These are phyloP conservation scores for Lasiodiplodia sp. DNA, from an alignment of 2,329 filamentous ascomycete genomes.

Conservation along the genomic window DNA sequence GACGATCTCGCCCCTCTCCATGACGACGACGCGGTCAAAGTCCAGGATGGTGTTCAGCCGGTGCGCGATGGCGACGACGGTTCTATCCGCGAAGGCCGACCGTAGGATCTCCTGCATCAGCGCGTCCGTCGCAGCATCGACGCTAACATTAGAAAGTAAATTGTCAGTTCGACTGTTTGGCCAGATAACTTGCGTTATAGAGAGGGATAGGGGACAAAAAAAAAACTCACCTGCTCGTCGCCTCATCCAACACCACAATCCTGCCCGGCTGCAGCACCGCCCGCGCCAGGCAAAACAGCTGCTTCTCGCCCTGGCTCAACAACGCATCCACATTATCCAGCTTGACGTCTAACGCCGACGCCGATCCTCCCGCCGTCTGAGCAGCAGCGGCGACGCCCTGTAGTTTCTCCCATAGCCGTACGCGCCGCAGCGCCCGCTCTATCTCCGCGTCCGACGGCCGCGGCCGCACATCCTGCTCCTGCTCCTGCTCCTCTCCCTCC, in stretches of 20 bases:
- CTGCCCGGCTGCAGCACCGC: slow-evolving; percentile 57
- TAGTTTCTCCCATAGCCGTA: slow-evolving; percentile 35
- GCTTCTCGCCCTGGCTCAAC: slow-evolving; percentile 61
- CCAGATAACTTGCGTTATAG: neutral
- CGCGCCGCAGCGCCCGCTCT: slow-evolving; percentile 32
- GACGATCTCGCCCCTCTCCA: slow-evolving; percentile 58
- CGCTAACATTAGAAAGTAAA: slow-evolving; percentile 43
- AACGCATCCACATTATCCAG: slow-evolving; percentile 33
- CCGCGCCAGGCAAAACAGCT: slow-evolving; percentile 69
- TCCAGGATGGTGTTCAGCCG: slow-evolving; percentile 63
- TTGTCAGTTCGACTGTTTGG: neutral
- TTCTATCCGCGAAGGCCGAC: slow-evolving; percentile 61
- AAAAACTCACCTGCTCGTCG: slow-evolving; percentile 42
- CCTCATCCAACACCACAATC: slow-evolving; percentile 44
- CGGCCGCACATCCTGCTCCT: neutral
- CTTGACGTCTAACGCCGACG: slow-evolving; percentile 31
- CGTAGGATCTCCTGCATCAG: slow-evolving; percentile 65
- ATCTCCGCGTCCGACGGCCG: slow-evolving; percentile 32
- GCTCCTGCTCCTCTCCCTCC: neutral
- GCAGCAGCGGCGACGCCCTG: neutral
- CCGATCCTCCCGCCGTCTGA: neutral
- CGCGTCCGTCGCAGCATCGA: slow-evolving; percentile 65
- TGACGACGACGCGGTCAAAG: slow-evolving; percentile 61
- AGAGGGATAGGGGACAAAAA: slow-evolving; percentile 7
- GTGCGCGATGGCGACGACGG: slow-evolving; percentile 66